Percentiles rank a stretch among this genome's conserved stretches.
phyloP scores from a whole-genome alignment of 192 early-diverging fungal genomes.

The Nowakowskiella sp. region DNA sequence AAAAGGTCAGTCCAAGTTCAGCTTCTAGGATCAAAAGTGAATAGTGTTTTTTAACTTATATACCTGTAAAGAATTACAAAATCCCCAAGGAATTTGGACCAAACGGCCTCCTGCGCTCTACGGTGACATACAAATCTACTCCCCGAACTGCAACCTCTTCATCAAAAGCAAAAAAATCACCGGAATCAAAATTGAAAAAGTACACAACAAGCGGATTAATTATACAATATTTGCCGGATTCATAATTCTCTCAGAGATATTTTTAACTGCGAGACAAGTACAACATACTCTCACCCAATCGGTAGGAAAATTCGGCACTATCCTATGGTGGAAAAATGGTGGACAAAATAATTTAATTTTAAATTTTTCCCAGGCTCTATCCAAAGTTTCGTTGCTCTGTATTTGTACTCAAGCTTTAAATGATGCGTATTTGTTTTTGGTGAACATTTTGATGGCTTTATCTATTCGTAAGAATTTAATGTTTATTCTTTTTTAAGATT shows the following conservation, averaged over 20 bases:
- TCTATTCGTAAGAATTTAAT: constrained; percentile 35
- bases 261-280: constrained; percentile 4
- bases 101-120: no score
- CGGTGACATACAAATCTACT: no score
- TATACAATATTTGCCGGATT: neutral
- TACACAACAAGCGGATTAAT: no score
- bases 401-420: constrained; percentile 55
- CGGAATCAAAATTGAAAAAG: no score
- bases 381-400: constrained; percentile 58
- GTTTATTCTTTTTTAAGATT: neutral
- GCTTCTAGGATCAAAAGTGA: no score
- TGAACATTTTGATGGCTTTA: constrained; percentile 51
- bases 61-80: no score
- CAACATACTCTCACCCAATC: neutral
- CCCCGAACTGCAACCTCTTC: no score
- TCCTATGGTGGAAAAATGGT: neutral
- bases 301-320: neutral
- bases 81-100: no score
- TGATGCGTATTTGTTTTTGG: constrained; percentile 55
- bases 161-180: no score
- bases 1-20: no score
- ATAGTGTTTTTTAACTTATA: no score
- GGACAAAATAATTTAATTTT: neutral
- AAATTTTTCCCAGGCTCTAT: constrained; percentile 13
- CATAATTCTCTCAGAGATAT: neutral